Evolutionary conservation across 768 basidiomycete species (phyloP).

Genomic region (Lyophyllum atratum): DNA sequence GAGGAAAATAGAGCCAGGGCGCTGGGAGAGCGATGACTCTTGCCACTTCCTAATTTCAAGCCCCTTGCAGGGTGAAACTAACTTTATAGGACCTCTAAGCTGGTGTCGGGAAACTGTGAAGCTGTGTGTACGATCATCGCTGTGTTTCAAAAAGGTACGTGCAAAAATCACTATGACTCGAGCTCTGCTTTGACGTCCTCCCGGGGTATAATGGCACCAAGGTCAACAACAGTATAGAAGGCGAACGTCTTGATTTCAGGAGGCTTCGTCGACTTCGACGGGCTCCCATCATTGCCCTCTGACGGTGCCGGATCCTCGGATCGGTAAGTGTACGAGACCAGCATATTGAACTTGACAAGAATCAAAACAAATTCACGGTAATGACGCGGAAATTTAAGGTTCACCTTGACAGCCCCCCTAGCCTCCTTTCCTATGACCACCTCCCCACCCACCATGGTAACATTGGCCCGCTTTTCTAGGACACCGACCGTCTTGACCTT

Average conservation of each 20-base stretch:
- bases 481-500: conserved; percentile 70
- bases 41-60: too few relatives aligned
- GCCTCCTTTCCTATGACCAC: conserved; percentile 83
- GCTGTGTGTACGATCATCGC: not conserved
- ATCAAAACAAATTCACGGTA: not conserved
- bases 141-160: not conserved
- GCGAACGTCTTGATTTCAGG: conserved; percentile 87
- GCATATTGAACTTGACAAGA: conserved; percentile 81
- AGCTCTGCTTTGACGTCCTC: conserved; percentile 45
- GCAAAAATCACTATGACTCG: conserved; percentile 18
- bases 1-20: too few relatives aligned
- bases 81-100: not conserved
- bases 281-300: conserved; percentile 54
- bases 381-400: conserved; percentile 22
- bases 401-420: conserved; percentile 75
- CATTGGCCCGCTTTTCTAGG: conserved; percentile 87
- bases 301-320: conserved; percentile 81
- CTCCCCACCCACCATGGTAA: conserved; percentile 87
- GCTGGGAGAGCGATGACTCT: too few relatives aligned
- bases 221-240: conserved; percentile 83
- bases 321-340: conserved; percentile 91
- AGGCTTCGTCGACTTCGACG: conserved; percentile 45
- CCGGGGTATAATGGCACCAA: conserved; percentile 69
- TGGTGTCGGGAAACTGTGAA: not conserved
- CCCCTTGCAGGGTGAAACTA: not conserved